Conservation (phyloP, 441 rosid genomes). For the Metrosideros polymorpha region DNA sequence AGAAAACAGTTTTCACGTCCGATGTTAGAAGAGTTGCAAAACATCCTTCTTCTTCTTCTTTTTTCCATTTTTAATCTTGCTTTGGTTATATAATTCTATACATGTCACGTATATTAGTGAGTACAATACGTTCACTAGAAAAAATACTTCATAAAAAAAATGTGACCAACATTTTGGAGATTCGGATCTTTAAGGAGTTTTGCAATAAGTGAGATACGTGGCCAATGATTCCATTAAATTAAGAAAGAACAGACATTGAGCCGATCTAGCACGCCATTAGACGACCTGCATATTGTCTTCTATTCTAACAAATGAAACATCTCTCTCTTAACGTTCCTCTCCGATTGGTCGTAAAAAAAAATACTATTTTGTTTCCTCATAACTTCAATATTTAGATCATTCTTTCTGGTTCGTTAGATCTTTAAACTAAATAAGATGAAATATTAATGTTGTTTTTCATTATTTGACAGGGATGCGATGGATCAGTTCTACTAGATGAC, state of each 20-base stretch:
- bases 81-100: background rate
- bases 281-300: background rate
- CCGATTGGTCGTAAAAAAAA: background rate
- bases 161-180: background rate
- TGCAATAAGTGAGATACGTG: background rate
- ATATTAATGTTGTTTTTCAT: background rate
- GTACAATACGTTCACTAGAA: background rate
- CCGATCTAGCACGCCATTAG: background rate
- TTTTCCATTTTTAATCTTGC: background rate
- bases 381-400: background rate
- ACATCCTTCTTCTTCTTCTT: too few species aligned
- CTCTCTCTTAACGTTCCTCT: background rate
- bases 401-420: background rate
- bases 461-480: constrained; percentile 28
- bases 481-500: constrained; percentile 23
- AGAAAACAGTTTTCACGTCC: too few species aligned
- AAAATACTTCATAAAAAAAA: background rate
- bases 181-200: background rate
- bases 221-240: background rate
- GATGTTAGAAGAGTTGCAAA: too few species aligned
- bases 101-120: background rate
- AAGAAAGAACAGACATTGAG: background rate
- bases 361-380: background rate
- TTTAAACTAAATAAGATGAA: background rate
- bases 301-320: background rate